These are phyloP conservation scores for Entonaema liquescens DNA, from an alignment of 495 filamentous ascomycete species.

Conservation along the genomic window DNA sequence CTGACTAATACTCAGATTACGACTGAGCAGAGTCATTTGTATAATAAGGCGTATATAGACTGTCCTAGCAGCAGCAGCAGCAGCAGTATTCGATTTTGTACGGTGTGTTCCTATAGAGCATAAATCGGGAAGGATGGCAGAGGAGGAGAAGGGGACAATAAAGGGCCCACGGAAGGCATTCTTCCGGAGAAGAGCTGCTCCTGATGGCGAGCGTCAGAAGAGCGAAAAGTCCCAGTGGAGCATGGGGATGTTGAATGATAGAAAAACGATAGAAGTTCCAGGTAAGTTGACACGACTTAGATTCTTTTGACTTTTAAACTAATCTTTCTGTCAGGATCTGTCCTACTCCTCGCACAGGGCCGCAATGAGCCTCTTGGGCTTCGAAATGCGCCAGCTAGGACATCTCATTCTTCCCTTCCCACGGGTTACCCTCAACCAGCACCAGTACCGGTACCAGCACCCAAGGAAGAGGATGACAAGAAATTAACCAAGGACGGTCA, in stretches of 20 bases:
- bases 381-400: slow-evolving; percentile 75
- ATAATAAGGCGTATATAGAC: neutral
- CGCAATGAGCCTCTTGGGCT: slow-evolving; percentile 86
- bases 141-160: neutral
- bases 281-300: slow-evolving; percentile 61
- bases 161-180: slow-evolving; percentile 19
- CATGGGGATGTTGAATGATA: slow-evolving; percentile 86
- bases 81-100: no score
- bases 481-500: slow-evolving; percentile 85
- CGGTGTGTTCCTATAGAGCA: neutral
- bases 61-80: no score
- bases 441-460: slow-evolving; percentile 26
- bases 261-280: slow-evolving; percentile 87
- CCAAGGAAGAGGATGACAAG: slow-evolving; percentile 55
- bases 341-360: slow-evolving; percentile 77
- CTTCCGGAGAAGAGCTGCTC: slow-evolving; percentile 22
- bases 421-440: slow-evolving; percentile 58
- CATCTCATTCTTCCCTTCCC: slow-evolving; percentile 79
- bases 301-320: slow-evolving; percentile 5
- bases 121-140: slow-evolving; percentile 20
- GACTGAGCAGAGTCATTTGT: neutral
- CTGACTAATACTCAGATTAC: neutral
- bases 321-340: slow-evolving; percentile 67
- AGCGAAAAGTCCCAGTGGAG: slow-evolving; percentile 63
- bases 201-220: slow-evolving; percentile 6